These are phyloP conservation scores for Clonostachys chloroleuca DNA, from an alignment of 2,329 filamentous ascomycete species.

Conservation along the genomic window DNA sequence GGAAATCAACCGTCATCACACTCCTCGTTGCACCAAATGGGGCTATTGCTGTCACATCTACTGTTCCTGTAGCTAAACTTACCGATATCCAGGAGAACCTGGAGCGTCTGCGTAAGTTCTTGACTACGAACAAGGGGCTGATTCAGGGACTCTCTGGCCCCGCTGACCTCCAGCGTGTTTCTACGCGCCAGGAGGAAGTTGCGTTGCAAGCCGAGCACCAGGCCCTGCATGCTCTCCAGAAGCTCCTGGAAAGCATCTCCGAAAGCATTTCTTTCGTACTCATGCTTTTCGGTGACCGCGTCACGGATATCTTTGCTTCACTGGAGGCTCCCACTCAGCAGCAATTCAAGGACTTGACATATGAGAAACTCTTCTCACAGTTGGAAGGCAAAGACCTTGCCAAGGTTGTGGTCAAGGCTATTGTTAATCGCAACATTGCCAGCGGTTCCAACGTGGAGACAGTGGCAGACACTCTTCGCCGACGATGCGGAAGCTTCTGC, in stretches of 20 bases:
- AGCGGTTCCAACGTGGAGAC: conserved; percentile 97
- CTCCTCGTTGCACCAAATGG: conserved; percentile 43
- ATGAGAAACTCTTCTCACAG: conserved; percentile 81
- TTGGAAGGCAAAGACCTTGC: conserved; percentile 80
- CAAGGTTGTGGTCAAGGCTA: conserved; percentile 92
- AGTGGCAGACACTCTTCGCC: conserved; percentile 86
- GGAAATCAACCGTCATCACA: conserved; percentile 73
- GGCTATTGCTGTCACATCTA: conserved; percentile 59
- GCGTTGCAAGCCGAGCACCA: conserved; percentile 92
- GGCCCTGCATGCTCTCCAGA: conserved; percentile 79
- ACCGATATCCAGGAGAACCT: conserved; percentile 75
- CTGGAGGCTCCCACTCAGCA: conserved; percentile 68
- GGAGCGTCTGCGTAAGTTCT: conserved; percentile 73
- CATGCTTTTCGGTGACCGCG: conserved; percentile 89
- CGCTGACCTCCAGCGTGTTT: conserved; percentile 72
- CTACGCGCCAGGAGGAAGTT: conserved; percentile 84
- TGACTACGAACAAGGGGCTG: conserved; percentile 81
- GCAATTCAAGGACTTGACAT: conserved; percentile 73
- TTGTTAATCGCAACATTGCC: conserved; percentile 96
- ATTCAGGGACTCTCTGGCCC: conserved; percentile 94
- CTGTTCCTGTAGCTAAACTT: conserved; percentile 64
- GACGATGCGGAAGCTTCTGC: conserved; percentile 94
- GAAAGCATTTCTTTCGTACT: conserved; percentile 96
- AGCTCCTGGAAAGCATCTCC: conserved; percentile 83
- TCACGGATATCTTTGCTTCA: conserved; percentile 79